Percentiles rank a stretch among this genome's conserved stretches.
These are phyloP conservation scores for Sambucus nigra DNA, from an alignment of 129 eudicot genomes.

Conservation along the genomic window DNA sequence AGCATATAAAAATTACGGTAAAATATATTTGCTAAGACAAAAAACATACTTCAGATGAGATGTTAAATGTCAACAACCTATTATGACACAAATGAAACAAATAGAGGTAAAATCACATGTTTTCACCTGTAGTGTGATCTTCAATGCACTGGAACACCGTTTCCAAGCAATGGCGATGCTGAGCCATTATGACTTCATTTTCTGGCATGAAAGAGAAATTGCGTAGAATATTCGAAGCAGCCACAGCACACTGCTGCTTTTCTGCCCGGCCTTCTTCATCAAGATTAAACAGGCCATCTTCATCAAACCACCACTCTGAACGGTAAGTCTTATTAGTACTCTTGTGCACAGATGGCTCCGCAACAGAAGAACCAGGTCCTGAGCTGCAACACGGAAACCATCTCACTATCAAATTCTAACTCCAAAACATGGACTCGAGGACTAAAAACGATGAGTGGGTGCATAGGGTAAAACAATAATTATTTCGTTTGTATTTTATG, in stretches of 20 bases:
- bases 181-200: conserved; percentile 95
- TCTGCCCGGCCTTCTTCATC: conserved; percentile 94
- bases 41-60: not conserved
- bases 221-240: conserved; percentile 91
- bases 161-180: conserved; percentile 92
- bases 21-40: not conserved
- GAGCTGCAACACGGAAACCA: conserved; percentile 29
- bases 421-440: not conserved
- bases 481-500: too few species aligned
- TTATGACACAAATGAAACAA: not conserved
- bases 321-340: conserved; percentile 37
- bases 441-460: not conserved
- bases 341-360: conserved; percentile 61
- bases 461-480: too few species aligned
- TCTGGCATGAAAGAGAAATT: conserved; percentile 97
- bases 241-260: conserved; percentile 96
- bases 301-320: conserved; percentile 90
- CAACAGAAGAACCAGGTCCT: conserved; percentile 40
- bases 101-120: not conserved
- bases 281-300: conserved; percentile 87
- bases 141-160: conserved; percentile 89
- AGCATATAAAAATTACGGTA: too few species aligned
- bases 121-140: conserved; percentile 72
- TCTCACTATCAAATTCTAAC: conserved; percentile 4
- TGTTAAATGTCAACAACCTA: not conserved